Base-by-base conservation (phyloP, 441 rosid species). In the Codiaeum variegatum region DNA sequence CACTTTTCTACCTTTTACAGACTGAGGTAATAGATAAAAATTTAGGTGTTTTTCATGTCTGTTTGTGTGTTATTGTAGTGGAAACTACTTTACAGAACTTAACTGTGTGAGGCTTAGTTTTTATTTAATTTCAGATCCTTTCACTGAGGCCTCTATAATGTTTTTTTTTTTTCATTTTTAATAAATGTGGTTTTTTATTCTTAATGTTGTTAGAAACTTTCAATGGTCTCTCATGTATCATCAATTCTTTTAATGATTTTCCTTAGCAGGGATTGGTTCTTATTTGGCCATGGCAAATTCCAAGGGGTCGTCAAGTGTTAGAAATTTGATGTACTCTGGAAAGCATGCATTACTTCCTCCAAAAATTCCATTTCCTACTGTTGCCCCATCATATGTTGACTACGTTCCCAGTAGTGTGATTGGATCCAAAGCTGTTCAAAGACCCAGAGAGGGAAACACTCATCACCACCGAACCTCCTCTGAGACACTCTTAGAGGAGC, bases 401-500 rank as follows among this genome's bases (percentile, higher is more conserved):
- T 85, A 84, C 80, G 72, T 82, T 56, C 89, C 97, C 1, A 73
- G 77, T 69, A 82, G 77, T 82, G 77, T 84, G 59, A 74, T 82
- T 76, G 94, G 96, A 78, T 79, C 92, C 61, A 93, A 91, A 83
- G 83, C 83, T 13, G 81, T 77, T 75, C 98, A 86, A 73, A 96
- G 87, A 80, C 88, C 87, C 29, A 85, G 82, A 61, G 90, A 88
- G 55, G 88, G 87, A 71, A 82, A 81, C 67, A 28, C 75, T 6
- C 86, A 85, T 79, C 98, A 92, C 78, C 98, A 91, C 54, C 85
- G 99, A 34, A 94, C 98, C 75, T 94, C 97, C 60, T 96, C 99
- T 15, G 98, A 94, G 85, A 90, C 93, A 62, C 71, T 92, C 69
- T 70, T 90, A 61, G 99, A 96, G 63, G 98, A 93, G 81, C 98